A percentile compares a stretch with the other conserved stretches of the same genome.
phyloP scores from a whole-genome alignment of 1,139 yeast genomes.

The Kodamaea plutei region DNA sequence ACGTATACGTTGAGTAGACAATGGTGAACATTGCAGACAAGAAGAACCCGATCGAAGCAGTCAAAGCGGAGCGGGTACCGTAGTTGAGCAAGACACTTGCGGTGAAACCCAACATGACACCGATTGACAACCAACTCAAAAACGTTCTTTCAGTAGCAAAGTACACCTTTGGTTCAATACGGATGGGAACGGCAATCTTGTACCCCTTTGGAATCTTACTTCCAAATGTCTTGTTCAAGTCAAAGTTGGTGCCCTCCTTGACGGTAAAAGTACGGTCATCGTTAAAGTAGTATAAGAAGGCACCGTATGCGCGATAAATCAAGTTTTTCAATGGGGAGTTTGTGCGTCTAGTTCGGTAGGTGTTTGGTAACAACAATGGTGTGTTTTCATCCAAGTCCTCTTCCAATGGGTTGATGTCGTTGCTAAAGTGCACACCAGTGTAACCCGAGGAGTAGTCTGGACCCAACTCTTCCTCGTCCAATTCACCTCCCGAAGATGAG shows the following conservation, averaged over 20 bases:
- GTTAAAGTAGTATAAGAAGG: conserved; percentile 46
- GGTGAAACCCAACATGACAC: conserved; percentile 68
- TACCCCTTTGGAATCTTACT: conserved; percentile 72
- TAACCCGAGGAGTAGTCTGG: conserved; percentile 28
- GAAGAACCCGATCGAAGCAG: conserved; percentile 89
- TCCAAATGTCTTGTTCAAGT: conserved; percentile 46
- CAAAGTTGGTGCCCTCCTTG: conserved; percentile 78
- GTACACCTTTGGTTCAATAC: conserved; percentile 82
- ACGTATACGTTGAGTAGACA: conserved; percentile 66
- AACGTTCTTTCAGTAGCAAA: conserved; percentile 82
- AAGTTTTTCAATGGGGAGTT: conserved; percentile 31
- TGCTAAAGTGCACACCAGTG: conserved; percentile 45
- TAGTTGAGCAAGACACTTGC: conserved; percentile 68
- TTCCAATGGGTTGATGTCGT: conserved; percentile 46
- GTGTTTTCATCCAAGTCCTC: conserved; percentile 44
- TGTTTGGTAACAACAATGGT: conserved; percentile 39
- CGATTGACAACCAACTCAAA: conserved; percentile 73
- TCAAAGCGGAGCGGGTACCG: conserved; percentile 64
- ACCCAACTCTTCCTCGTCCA: conserved; percentile 44
- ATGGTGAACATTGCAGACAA: conserved; percentile 73
- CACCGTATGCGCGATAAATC: conserved; percentile 31
- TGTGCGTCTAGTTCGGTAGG: conserved; percentile 24
- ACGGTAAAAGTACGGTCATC: conserved; percentile 71
- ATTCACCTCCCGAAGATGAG: conserved; percentile 47
- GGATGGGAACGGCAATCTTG: conserved; percentile 68